Evolutionary conservation across 1,139 yeast genomes (phyloP), one percentile per base, ranked within the genome.

Genomic region (Candida sp.): DNA sequence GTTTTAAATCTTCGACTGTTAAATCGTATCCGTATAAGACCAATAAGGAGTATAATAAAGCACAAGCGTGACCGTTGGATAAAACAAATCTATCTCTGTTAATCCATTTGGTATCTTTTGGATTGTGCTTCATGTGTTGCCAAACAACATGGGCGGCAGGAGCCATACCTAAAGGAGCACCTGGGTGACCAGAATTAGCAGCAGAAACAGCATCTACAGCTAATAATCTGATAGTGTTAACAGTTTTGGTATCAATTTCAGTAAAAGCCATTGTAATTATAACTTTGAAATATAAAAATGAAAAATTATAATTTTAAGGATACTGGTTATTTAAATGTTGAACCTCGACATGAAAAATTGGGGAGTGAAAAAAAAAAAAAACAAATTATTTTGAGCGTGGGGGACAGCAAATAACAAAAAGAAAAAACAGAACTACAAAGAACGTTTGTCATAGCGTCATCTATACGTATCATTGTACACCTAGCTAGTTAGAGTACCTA

Each of bases 131-230:
- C 87, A 91, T 79, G 63, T 84, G 79, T 66, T 82, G 77, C 83
- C 85, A 93, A 49, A 91, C 79, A 43, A 96, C 76, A 53, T 73
- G 77, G 49, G 78, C 78, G 39, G 77, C 77, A 33, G 79, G 97
- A 25, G 99, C 98, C 68, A 93, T 75, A 52, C 98, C 99, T 81
- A 93, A 82, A 59, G 99, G 99, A 45, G 99, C 97, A 79, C 99
- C 99, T 45, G 99, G 99, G 75, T 93, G 99, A 57, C 99, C 99
- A 49, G 97, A 86, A 73, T 93, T 87, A 60, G 98, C 96, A 66
- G 83, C 81, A 49, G 84, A 78, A 50, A 88, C 95, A 53, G 87
- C 84, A 69, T 93, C 99, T 47, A 87, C 91, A 38, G 98, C 82
- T 60, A 95, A 78, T 53, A 86, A 74, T 76, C 98, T 90, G 73